Conservation (phyloP, 371 early-diverging fungal species). For the Umbelopsis sp. region DNA sequence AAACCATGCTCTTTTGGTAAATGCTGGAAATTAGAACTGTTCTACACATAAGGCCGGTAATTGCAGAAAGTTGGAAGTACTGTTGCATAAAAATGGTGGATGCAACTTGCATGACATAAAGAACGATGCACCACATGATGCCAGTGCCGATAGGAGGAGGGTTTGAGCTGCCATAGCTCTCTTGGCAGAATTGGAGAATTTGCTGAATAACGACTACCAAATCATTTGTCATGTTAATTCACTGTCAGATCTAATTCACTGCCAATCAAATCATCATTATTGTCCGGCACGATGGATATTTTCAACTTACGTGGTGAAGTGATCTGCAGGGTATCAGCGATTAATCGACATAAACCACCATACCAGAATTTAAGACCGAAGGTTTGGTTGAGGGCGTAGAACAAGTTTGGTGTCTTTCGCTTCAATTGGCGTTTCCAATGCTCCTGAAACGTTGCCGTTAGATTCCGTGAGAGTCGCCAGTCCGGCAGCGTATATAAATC, state of each 20-base stretch:
- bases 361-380: constrained; percentile 20
- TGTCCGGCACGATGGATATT: background rate
- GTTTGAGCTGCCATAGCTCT: constrained; percentile 8
- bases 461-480: constrained; percentile 26
- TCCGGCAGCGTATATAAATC: constrained; percentile 42
- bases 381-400: background rate
- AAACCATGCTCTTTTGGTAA: constrained; percentile 62
- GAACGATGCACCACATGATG: constrained; percentile 30
- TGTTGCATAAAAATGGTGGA: constrained; percentile 34
- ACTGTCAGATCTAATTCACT: too few relatives aligned
- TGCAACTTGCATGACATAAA: constrained; percentile 36
- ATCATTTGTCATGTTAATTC: too few relatives aligned
- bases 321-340: constrained; percentile 7
- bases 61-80: constrained; percentile 40
- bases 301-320: constrained; percentile 15
- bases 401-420: constrained; percentile 5
- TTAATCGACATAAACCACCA: constrained; percentile 12
- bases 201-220: constrained; percentile 1
- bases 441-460: constrained; percentile 30
- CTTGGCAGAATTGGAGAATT: constrained; percentile 17
- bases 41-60: constrained; percentile 48
- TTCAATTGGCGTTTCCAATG: constrained; percentile 34
- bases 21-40: constrained; percentile 58
- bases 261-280: background rate
- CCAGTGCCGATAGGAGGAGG: constrained; percentile 37